Evolutionary conservation across 176 grass and related monocot genomes (phyloP), one percentile per base, ranked within the genome.

Genomic region (Triticum turgidum): DNA sequence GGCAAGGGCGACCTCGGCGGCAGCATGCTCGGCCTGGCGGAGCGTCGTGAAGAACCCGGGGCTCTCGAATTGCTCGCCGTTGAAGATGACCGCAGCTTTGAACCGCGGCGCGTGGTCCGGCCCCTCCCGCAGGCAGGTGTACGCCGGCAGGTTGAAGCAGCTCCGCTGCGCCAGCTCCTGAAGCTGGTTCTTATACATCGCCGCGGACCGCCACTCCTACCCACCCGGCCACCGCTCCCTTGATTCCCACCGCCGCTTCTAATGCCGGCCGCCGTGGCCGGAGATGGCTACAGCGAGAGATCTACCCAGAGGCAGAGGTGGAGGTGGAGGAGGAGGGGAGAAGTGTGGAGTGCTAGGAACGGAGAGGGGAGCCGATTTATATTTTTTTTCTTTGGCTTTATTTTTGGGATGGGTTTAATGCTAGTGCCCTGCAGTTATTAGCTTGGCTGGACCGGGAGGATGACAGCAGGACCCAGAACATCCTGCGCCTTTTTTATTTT

Each of bases 151-250:
- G 82, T 99, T 99, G 90, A 99, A 99, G 97, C 97, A 97, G 83
- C 97, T 99, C 82, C 94, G 92, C 85, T 99, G 97, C 83, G 97
- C 97, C 74, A 99, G 92, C 90, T 99, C 97, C 91, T 99, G 97
- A 65, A 99, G 81, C 88, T 99, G 97, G 80, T 99, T 97, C 88
- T 99, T 99, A 82, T 99, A 97, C 94, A 97, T 97, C 89, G 80
- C 90, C 61, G 56, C 72, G 59, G 29, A 56, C 81, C 41, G 11
- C 29, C 18, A 17, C 56, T 38, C 30, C 15, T 29, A 65, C 86
- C 51, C 42, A 24, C 37, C 58, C 69, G 7, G 29, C 51, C 51
- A 14, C 79, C 25, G 30, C 80, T 45, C 81, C 74, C 4, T 33
- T 41, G n/a, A 24, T 1, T 21, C 5, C 54, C 85, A 65, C 78